A percentile compares a stretch with the other conserved stretches of the same genome.
Evolutionary conservation across 2,329 filamentous ascomycete species (phyloP).

Genomic region (Colletotrichum karsti): DNA sequence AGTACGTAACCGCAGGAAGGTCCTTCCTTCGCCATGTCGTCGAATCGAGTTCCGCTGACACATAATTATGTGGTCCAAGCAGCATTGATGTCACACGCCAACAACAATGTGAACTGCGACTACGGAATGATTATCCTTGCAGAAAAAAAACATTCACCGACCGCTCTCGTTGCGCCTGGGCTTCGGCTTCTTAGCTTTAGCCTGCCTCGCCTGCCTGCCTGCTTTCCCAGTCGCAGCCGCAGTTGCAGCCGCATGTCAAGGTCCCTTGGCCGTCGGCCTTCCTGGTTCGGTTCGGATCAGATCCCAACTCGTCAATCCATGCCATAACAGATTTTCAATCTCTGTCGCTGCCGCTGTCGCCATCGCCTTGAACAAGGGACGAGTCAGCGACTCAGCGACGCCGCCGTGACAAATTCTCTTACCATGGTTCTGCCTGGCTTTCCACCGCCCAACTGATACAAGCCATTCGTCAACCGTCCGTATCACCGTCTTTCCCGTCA

Average conservation of each 20-base stretch:
- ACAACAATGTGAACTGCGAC: neutral
- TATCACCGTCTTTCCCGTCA: slow-evolving; percentile 21
- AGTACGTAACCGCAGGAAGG: slow-evolving; percentile 17
- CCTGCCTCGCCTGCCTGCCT: no score
- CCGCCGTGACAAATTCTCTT: slow-evolving; percentile 17
- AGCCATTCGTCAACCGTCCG: neutral
- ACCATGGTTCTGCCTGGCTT: slow-evolving; percentile 20
- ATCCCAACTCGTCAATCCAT: slow-evolving; percentile 3
- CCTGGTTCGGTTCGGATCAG: neutral
- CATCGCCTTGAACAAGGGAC: slow-evolving; percentile 9
- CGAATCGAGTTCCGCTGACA: slow-evolving; percentile 29
- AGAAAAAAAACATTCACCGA: slow-evolving; percentile 14
- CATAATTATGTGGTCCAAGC: slow-evolving; percentile 6
- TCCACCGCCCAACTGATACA: slow-evolving; percentile 8
- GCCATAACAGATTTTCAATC: neutral
- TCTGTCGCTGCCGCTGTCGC: slow-evolving; percentile 10
- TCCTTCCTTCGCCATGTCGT: neutral
- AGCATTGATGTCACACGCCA: slow-evolving; percentile 25
- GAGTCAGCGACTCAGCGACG: slow-evolving; percentile 21
- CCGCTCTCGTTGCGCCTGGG: no score
- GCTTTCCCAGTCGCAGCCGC: neutral
- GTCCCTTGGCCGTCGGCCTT: neutral
- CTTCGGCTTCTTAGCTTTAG: no score
- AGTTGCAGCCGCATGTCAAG: neutral
- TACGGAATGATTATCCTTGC: slow-evolving; percentile 2